A percentile compares a stretch with the other conserved stretches of the same genome.
These are phyloP conservation scores for Trametes polyzona DNA, from an alignment of 1,284 basidiomycete genomes.

Conservation along the genomic window DNA sequence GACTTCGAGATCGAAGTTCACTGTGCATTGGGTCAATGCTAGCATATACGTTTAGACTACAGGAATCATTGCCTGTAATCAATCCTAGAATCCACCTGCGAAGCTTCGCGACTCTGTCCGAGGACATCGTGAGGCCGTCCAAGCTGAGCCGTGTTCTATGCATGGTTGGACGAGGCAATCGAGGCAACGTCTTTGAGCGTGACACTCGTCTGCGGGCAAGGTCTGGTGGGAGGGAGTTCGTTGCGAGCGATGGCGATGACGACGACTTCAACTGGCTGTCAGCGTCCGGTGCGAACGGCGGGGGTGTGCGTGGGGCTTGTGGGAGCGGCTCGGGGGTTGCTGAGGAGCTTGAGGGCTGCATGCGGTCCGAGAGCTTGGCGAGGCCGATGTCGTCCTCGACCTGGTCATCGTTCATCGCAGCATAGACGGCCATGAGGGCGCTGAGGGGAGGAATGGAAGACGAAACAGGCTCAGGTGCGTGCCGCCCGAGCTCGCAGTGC, in stretches of 20 bases:
- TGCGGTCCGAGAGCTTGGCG: conserved; percentile 28
- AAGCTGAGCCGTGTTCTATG: conserved; percentile 26
- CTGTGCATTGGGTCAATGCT: conserved; percentile 43
- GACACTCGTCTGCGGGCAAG: conserved; percentile 27
- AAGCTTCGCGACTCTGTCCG: conserved; percentile 54
- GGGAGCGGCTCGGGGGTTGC: conserved; percentile 16
- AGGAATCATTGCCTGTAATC: conserved; percentile 58
- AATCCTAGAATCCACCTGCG: conserved; percentile 81
- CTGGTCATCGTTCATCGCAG: conserved; percentile 29
- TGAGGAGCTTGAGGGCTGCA: conserved; percentile 16
- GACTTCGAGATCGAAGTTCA: conserved; percentile 87
- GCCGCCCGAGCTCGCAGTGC: neutral
- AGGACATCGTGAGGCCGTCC: conserved; percentile 45
- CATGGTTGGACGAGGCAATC: conserved; percentile 26
- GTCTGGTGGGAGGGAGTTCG: conserved; percentile 22
- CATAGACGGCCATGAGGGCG: neutral
- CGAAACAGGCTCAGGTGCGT: neutral
- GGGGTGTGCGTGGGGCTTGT: conserved; percentile 13
- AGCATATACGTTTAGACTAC: neutral
- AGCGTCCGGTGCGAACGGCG: neutral
- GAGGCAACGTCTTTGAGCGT: conserved; percentile 47
- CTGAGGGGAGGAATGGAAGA: neutral
- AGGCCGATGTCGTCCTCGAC: conserved; percentile 38
- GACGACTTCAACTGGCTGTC: conserved; percentile 32
- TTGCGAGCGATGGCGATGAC: conserved; percentile 36